phyloP scores from a whole-genome alignment of 805 yeast genomes.

The Geotrichum ghanense region DNA sequence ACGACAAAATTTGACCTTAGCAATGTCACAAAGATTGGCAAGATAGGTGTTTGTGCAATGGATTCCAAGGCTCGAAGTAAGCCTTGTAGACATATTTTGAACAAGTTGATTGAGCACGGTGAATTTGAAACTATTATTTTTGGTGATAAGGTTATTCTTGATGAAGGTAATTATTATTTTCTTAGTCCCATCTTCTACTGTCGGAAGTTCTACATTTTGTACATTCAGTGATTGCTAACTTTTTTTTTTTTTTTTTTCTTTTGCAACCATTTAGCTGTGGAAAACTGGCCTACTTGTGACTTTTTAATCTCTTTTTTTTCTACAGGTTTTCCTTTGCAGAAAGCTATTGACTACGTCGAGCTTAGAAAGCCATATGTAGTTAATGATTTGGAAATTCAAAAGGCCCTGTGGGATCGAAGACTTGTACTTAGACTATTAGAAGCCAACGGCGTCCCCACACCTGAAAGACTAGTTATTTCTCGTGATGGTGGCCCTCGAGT shows the following conservation, averaged over 20 bases:
- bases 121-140: conserved; percentile 95
- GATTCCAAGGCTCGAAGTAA: conserved; percentile 91
- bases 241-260: no score
- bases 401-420: conserved; percentile 95
- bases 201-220: no score
- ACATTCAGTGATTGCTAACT: no score
- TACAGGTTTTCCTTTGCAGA: conserved; percentile 92
- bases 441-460: conserved; percentile 80
- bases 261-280: conserved; percentile 35
- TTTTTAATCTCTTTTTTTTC: conserved; percentile 87
- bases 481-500: conserved; percentile 95
- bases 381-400: conserved; percentile 84
- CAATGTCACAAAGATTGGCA: conserved; percentile 45
- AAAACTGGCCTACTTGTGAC: conserved; percentile 99
- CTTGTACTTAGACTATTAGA: conserved; percentile 70
- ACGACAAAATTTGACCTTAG: conserved; percentile 4
- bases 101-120: conserved; percentile 78
- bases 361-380: conserved; percentile 81
- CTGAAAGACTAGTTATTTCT: conserved; percentile 75
- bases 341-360: conserved; percentile 84
- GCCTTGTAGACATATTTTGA: conserved; percentile 87
- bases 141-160: conserved; percentile 93
- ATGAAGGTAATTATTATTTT: conserved; percentile 38
- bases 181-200: not conserved
- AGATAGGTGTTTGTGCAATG: conserved; percentile 98